Evolutionary conservation across 2,329 filamentous ascomycete species (phyloP).

Genomic region (Dactylellina drechsleri): DNA sequence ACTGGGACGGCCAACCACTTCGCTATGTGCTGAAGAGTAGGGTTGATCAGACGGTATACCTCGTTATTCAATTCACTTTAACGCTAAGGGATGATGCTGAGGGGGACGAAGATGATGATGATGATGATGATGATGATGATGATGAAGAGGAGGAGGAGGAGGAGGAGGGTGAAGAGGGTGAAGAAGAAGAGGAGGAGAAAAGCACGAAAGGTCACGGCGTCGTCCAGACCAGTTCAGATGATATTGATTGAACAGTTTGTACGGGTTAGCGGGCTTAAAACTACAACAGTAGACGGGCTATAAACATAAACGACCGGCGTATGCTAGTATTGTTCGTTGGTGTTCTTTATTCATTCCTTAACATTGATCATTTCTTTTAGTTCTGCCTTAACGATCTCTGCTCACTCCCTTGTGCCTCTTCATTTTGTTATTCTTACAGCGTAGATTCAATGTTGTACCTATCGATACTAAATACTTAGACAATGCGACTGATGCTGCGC

Average conservation of each 20-base stretch:
- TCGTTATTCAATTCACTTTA: constrained; percentile 83
- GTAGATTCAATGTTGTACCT: too few species aligned
- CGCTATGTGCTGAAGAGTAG: constrained; percentile 90
- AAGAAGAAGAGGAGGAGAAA: constrained; percentile 27
- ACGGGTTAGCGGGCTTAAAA: too few species aligned
- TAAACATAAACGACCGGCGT: too few species aligned
- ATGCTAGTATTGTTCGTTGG: too few species aligned
- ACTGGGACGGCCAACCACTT: constrained; percentile 81
- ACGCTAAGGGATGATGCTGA: constrained; percentile 73
- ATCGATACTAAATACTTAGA: too few species aligned
- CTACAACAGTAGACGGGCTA: too few species aligned
- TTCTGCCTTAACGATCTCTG: too few species aligned
- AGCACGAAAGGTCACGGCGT: constrained; percentile 1
- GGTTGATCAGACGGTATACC: constrained; percentile 76
- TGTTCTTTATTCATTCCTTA: too few species aligned
- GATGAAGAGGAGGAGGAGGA: constrained; percentile 6
- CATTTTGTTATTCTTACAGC: too few species aligned
- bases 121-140: constrained; percentile 28
- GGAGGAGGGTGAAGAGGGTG: constrained; percentile 2
- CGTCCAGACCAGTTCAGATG: constrained; percentile 22
- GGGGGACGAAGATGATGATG: constrained; percentile 42
- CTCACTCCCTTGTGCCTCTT: too few species aligned
- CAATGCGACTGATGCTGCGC: too few species aligned
- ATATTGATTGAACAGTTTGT: constrained; percentile 26
- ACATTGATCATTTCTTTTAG: too few species aligned